phyloP scores from a whole-genome alignment of 1,284 basidiomycete species.

The Ceratorhiza oryzae-sativae region DNA sequence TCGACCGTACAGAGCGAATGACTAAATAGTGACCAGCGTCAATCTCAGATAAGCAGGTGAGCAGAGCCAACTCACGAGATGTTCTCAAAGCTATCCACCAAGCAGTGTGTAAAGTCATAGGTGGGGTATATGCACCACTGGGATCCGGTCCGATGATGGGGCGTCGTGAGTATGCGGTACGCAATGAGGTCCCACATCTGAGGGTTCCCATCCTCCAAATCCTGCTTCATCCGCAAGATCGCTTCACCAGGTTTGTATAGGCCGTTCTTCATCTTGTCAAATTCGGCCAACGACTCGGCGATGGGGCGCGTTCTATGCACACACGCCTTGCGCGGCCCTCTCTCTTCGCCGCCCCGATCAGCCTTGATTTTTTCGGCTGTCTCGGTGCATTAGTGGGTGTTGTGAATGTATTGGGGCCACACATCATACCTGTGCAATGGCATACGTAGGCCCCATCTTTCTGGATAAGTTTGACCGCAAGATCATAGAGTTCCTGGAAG shows the following conservation, averaged over 20 bases:
- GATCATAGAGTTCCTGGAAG: slow-evolving; percentile 86
- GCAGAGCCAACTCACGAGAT: slow-evolving; percentile 77
- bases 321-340: slow-evolving; percentile 86
- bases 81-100: slow-evolving; percentile 98
- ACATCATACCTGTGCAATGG: slow-evolving; percentile 84
- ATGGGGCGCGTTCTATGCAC: slow-evolving; percentile 84
- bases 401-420: slow-evolving; percentile 36
- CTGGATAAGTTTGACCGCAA: slow-evolving; percentile 91
- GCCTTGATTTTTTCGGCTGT: slow-evolving; percentile 87
- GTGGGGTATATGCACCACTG: slow-evolving; percentile 97
- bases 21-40: slow-evolving; percentile 54
- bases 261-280: slow-evolving; percentile 93
- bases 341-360: slow-evolving; percentile 83
- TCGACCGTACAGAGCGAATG: slow-evolving; percentile 98
- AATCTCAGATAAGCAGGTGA: neutral
- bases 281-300: slow-evolving; percentile 85
- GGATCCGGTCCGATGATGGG: slow-evolving; percentile 92
- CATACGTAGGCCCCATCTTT: slow-evolving; percentile 95
- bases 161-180: slow-evolving; percentile 89
- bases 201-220: slow-evolving; percentile 91
- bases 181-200: slow-evolving; percentile 99
- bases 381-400: slow-evolving; percentile 48
- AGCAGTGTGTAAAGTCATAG: slow-evolving; percentile 98
- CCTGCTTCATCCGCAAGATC: slow-evolving; percentile 97
- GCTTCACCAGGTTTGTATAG: slow-evolving; percentile 90